Percentiles rank a stretch among this genome's conserved stretches.
phyloP scores from a whole-genome alignment of 306 rosid species.

The Sindora glabra region DNA sequence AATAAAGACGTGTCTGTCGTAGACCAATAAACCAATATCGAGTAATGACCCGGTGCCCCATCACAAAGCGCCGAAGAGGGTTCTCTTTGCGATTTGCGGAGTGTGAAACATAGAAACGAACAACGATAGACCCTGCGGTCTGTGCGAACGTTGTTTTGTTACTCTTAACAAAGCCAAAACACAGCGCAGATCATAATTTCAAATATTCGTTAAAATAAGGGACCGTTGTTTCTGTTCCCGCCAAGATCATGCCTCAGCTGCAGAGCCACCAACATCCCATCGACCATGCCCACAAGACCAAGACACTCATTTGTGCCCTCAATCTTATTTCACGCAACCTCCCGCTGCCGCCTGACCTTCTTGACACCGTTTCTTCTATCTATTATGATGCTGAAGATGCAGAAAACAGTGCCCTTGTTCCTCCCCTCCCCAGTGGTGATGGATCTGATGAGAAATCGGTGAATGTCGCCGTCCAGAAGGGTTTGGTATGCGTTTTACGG shows the following conservation, averaged over 20 bases:
- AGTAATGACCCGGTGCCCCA: too few species aligned
- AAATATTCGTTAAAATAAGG: conserved; percentile 32
- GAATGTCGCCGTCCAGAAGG: neutral
- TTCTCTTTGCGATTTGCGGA: conserved; percentile 10
- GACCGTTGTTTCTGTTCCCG: conserved; percentile 57
- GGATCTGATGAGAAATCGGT: neutral
- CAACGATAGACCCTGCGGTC: conserved; percentile 6
- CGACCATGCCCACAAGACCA: conserved; percentile 40
- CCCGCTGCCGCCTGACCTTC: conserved; percentile 76
- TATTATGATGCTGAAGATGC: conserved; percentile 11
- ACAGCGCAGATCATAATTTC: conserved; percentile 9
- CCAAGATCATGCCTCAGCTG: conserved; percentile 72
- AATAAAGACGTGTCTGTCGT: too few species aligned
- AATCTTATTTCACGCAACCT: conserved; percentile 85
- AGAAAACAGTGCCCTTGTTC: neutral
- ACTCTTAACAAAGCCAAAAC: conserved; percentile 8
- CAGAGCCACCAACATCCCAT: conserved; percentile 31
- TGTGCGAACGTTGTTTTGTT: neutral
- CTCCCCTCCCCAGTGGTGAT: neutral
- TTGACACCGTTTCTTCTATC: conserved; percentile 68
- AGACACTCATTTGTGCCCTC: conserved; percentile 80
- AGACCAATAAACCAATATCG: too few species aligned
- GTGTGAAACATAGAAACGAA: conserved; percentile 11
- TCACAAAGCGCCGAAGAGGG: conserved; percentile 40
- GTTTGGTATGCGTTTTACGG: conserved; percentile 17